Evolutionary conservation across 331 rosid genomes (phyloP).

Genomic region (Telfairia occidentalis): DNA sequence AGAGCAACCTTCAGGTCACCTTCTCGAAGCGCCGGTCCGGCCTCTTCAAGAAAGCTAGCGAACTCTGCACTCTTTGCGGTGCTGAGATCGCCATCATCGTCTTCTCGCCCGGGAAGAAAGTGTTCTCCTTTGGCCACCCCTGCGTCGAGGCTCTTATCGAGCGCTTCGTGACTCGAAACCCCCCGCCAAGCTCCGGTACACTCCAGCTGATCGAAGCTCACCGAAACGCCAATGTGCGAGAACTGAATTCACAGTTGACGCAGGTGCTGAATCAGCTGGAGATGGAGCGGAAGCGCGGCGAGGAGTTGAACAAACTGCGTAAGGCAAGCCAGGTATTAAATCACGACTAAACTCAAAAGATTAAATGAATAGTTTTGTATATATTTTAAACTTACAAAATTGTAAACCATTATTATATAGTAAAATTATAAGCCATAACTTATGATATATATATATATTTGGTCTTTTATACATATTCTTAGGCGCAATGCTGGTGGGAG

Average conservation of each 20-base stretch:
- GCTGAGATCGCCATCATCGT: slow-evolving; percentile 63
- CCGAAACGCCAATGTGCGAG: slow-evolving; percentile 49
- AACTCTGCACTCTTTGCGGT: slow-evolving; percentile 74
- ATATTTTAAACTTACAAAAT: too few species aligned
- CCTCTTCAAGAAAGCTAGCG: slow-evolving; percentile 80
- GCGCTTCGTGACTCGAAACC: slow-evolving; percentile 35
- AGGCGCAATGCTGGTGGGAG: slow-evolving; percentile 56
- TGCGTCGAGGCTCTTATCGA: slow-evolving; percentile 51
- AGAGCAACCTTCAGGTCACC: slow-evolving; percentile 80
- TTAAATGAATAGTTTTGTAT: too few species aligned
- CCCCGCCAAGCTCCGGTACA: slow-evolving; percentile 22
- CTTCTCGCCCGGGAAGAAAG: slow-evolving; percentile 66
- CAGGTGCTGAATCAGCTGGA: slow-evolving; percentile 42
- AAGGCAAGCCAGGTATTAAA: slow-evolving; percentile 24
- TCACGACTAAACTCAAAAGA: neutral
- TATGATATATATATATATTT: too few species aligned
- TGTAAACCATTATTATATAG: too few species aligned
- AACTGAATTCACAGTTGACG: slow-evolving; percentile 48
- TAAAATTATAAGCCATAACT: too few species aligned
- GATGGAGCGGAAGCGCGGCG: slow-evolving; percentile 43
- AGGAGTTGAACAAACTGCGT: slow-evolving; percentile 36
- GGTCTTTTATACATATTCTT: too few species aligned
- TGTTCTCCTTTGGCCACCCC: slow-evolving; percentile 79
- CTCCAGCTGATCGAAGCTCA: slow-evolving; percentile 71
- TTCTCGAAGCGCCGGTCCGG: slow-evolving; percentile 83